phyloP scores from a whole-genome alignment of 805 yeast species.

The Yamadazyma ubonensis region DNA sequence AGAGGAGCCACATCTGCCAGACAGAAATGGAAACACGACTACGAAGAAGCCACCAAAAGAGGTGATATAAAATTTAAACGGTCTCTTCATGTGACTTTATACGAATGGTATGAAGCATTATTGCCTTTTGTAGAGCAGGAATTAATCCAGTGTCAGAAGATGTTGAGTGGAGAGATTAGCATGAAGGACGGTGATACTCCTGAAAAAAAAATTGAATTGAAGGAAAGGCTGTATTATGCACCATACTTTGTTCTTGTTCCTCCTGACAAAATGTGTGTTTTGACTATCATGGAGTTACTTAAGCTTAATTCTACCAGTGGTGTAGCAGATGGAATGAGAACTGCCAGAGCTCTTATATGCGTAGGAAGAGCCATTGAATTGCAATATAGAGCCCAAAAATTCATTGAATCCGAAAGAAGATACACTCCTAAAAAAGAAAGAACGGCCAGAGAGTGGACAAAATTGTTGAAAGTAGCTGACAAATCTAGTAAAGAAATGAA shows the following conservation, averaged over 20 bases:
- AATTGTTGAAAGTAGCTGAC: slow-evolving; percentile 33
- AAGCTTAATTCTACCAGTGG: slow-evolving; percentile 75
- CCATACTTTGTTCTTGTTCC: slow-evolving; percentile 73
- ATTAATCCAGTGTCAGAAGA: slow-evolving; percentile 50
- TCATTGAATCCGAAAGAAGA: slow-evolving; percentile 56
- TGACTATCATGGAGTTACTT: slow-evolving; percentile 79
- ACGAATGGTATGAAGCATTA: slow-evolving; percentile 80
- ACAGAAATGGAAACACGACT: slow-evolving; percentile 84
- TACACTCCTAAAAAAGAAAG: slow-evolving; percentile 42
- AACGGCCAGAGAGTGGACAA: slow-evolving; percentile 49
- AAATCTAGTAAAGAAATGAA: slow-evolving; percentile 14
- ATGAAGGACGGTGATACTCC: slow-evolving; percentile 18
- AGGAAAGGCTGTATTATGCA: slow-evolving; percentile 60
- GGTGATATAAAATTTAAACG: slow-evolving; percentile 57
- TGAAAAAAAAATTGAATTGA: slow-evolving; percentile 25
- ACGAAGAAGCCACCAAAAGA: slow-evolving; percentile 60
- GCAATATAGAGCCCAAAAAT: slow-evolving; percentile 73
- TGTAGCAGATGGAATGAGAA: slow-evolving; percentile 74
- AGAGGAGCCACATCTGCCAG: slow-evolving; percentile 82
- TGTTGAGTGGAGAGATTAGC: slow-evolving; percentile 30
- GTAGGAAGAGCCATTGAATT: slow-evolving; percentile 84
- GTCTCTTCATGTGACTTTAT: slow-evolving; percentile 69
- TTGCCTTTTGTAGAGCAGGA: slow-evolving; percentile 71
- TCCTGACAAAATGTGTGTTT: slow-evolving; percentile 78
- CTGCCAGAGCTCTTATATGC: slow-evolving; percentile 75